Evolutionary conservation across 2,329 filamentous ascomycete species (phyloP), one percentile per base, ranked within the genome.

Genomic region (Cadophora sp.): DNA sequence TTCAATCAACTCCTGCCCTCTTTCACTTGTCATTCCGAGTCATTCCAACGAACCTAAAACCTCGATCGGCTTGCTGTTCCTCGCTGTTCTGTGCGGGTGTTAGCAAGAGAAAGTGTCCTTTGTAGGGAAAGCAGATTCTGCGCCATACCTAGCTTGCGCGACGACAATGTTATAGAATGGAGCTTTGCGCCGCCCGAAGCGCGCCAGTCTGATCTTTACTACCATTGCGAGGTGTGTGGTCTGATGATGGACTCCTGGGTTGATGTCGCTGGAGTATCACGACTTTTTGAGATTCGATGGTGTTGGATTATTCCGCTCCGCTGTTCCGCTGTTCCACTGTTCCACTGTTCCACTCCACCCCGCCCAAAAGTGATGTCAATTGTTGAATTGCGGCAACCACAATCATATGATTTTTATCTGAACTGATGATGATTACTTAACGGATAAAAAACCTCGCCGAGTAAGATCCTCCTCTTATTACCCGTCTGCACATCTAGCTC

Each of bases 81-180:
- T 89, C 46, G 96, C 94, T 51, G 94, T 93, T 73, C 93, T 97
- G 75, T 19, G 34, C 24, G 0, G 40, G 31, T 51, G 56, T 70
- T 58, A 69, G 61, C 62, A 26, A n/a, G 14, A 24, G 37, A 43
- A 11, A 14, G 19, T n/a, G 19, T 4, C 40, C 11, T 16, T 5
- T 43, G 40, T n/a, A 48, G 5, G 9, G 43, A 22, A 9, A n/a
- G n/a, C 4, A 22, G 43, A 4, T 6, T n/a, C 6, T n/a, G 19
- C 19, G n/a, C 7, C 85, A 73, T 87, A 97, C 92, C 94, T 90
- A 58, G 94, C 94, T 77, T 98, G 95, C 19, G 94, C 88, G 72
- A 99, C 92, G 73, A 98, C 93, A 72, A 99, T 97, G 83, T 99
- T 99, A 86, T 97, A 99, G 76, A 97, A 91, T 2, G 96, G 95